Evolutionary conservation across 202 grass and related monocot genomes (phyloP).

Genomic region (Digitaria exilis): DNA sequence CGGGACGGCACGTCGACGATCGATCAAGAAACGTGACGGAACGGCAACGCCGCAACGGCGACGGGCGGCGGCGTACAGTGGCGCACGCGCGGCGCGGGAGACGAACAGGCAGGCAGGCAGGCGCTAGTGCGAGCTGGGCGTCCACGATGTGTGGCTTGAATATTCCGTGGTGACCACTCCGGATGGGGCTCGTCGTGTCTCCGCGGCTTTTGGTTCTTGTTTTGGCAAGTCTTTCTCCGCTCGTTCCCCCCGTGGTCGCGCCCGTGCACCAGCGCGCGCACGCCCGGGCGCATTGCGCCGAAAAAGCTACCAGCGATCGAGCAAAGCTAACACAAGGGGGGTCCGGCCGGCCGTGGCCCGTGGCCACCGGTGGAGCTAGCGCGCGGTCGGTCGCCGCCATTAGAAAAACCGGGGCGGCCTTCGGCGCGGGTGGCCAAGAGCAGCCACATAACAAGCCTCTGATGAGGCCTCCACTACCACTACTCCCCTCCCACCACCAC

Average conservation of each 20-base stretch:
- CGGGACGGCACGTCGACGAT: neutral
- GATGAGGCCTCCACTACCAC: conserved; percentile 56
- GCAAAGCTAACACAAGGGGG: no score
- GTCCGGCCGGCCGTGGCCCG: conserved; percentile 4
- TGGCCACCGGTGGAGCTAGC: conserved; percentile 27
- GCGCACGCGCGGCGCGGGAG: neutral
- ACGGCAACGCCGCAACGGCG: neutral
- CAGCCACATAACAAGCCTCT: conserved; percentile 52
- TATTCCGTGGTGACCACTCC: neutral
- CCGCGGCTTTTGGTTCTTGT: neutral
- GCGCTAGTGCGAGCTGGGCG: neutral
- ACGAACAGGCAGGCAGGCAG: neutral
- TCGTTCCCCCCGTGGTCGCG: neutral
- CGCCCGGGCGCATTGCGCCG: conserved; percentile 4
- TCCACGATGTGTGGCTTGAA: neutral
- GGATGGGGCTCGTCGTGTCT: neutral
- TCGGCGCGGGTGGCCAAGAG: conserved; percentile 38
- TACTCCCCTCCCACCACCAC: neutral
- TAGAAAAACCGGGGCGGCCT: conserved; percentile 46
- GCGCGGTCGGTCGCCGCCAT: conserved; percentile 66
- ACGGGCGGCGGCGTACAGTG: neutral
- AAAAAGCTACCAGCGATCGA: no score
- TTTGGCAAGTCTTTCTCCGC: neutral
- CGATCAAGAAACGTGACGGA: conserved; percentile 20
- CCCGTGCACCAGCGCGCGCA: conserved; percentile 30